A percentile compares a stretch with the other conserved stretches of the same genome.
Evolutionary conservation across 768 basidiomycete genomes (phyloP).

Genomic region (Coprinopsis sp.): DNA sequence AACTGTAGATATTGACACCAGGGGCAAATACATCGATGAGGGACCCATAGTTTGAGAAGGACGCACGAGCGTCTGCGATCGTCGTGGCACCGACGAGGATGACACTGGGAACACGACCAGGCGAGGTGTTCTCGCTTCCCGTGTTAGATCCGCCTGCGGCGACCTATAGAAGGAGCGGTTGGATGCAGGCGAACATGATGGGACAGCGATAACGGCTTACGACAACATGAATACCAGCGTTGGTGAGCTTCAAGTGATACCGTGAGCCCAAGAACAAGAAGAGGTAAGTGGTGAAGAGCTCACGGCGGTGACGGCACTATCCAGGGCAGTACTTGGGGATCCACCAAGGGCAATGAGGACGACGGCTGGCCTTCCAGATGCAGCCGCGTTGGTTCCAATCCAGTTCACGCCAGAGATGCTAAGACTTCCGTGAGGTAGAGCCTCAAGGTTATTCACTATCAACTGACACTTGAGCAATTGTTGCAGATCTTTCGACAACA

Average conservation of each 20-base stretch:
- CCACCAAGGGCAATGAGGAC: conserved; percentile 30
- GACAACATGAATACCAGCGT: conserved; percentile 25
- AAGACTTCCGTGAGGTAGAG: not conserved
- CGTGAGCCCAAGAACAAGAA: not conserved
- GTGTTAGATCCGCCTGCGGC: conserved; percentile 26
- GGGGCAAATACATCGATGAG: conserved; percentile 32
- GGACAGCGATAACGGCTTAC: conserved; percentile 10
- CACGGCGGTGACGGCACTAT: conserved; percentile 21
- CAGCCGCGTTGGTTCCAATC: conserved; percentile 16
- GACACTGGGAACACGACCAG: conserved; percentile 25
- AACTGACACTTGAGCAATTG: conserved; percentile 10
- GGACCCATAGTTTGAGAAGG: conserved; percentile 31
- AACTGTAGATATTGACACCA: conserved; percentile 20
- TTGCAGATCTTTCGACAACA: conserved; percentile 4
- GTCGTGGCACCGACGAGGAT: conserved; percentile 29
- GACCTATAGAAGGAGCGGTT: not conserved
- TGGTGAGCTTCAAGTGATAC: conserved; percentile 17
- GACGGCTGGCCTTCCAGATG: conserved; percentile 19
- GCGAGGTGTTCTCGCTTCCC: conserved; percentile 24
- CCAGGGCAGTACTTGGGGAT: conserved; percentile 19
- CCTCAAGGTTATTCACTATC: not conserved
- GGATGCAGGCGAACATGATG: not conserved
- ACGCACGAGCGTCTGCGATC: conserved; percentile 24
- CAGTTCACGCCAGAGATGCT: conserved; percentile 23
- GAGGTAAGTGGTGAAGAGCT: not conserved